Base-by-base conservation (phyloP, 2,329 filamentous ascomycete genomes). In the Neonectria punicea region DNA sequence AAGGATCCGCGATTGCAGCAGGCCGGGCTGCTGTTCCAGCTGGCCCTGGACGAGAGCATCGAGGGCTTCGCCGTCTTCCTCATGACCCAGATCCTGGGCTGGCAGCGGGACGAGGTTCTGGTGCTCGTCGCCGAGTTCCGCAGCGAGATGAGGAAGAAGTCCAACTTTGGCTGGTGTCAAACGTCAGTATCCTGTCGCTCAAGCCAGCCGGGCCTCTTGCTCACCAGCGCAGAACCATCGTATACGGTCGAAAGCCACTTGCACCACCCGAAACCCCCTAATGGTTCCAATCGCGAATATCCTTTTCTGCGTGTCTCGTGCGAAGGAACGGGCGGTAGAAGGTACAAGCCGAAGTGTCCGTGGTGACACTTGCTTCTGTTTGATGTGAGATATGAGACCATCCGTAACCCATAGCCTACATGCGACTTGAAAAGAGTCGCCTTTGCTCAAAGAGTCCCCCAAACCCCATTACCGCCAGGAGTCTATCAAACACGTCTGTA, bases 1-100 rank as follows among this genome's bases (percentile, higher is more conserved):
- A 78, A 74, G n/a, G 79, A 85, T 25, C 70, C 74, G 0, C 78
- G 76, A 13, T 76, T 82, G 22, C 83, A 81, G 64, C 77, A 82
- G 60, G 76, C 83, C 51, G 84, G 72, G 25, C 16, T 79, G 41
- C 57, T 83, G 65, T 53, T 81, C 54, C 55, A 67, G 7, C 18
- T 71, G 13, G 76, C 70, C 32, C 54, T 78, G 25, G 74, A 76
- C 11, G 63, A 70, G 46, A 75, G 73, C n/a, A 34, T 78, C 2
- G 74, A 78, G 6, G 77, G 76, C 0, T 79, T 78, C 47, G 76
- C 65, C 0, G 50, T 70, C 1, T 74, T 73, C 5, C 66, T 75
- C 0, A 44, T 75, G 4, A 72, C 72, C 6, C 70, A 79, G 44
- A 36, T 78, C 5, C 18, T 79, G 44, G 76, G 74, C 0, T 77